These are phyloP conservation scores for Aspergillus fumigatiaffinis DNA, from an alignment of 2,329 filamentous ascomycete species.

Conservation along the genomic window DNA sequence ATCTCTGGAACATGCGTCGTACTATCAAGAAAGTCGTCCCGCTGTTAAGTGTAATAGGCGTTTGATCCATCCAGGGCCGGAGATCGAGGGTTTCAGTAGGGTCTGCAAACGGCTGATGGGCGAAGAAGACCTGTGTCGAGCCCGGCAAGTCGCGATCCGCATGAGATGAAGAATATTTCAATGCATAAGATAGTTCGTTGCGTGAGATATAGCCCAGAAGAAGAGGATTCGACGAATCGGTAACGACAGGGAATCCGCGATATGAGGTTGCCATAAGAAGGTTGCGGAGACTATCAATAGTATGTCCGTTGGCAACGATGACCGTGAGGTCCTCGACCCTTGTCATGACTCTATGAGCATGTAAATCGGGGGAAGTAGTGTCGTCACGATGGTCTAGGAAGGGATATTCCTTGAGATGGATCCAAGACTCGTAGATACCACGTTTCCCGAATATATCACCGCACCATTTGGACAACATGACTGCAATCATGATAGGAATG, in stretches of 20 bases:
- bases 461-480: constrained; percentile 98
- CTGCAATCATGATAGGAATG: constrained; percentile 96
- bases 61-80: constrained; percentile 98
- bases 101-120: constrained; percentile 76
- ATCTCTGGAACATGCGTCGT: constrained; percentile 88
- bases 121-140: constrained; percentile 78
- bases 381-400: constrained; percentile 92
- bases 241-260: constrained; percentile 88
- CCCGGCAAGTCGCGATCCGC: constrained; percentile 51
- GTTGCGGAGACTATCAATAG: constrained; percentile 67
- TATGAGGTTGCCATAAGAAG: constrained; percentile 72
- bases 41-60: constrained; percentile 82
- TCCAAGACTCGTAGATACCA: constrained; percentile 98
- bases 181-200: constrained; percentile 79
- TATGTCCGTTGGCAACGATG: constrained; percentile 82
- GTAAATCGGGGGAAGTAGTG: constrained; percentile 71
- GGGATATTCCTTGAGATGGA: constrained; percentile 90
- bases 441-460: constrained; percentile 89
- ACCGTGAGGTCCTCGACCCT: constrained; percentile 84
- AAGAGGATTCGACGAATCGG: constrained; percentile 69
- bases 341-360: constrained; percentile 88
- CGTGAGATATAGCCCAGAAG: constrained; percentile 92
- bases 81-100: constrained; percentile 77
- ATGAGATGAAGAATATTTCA: constrained; percentile 57
- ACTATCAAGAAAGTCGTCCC: constrained; percentile 76